Evolutionary conservation across 768 basidiomycete genomes (phyloP).

Genomic region (Termitomyces sp.): DNA sequence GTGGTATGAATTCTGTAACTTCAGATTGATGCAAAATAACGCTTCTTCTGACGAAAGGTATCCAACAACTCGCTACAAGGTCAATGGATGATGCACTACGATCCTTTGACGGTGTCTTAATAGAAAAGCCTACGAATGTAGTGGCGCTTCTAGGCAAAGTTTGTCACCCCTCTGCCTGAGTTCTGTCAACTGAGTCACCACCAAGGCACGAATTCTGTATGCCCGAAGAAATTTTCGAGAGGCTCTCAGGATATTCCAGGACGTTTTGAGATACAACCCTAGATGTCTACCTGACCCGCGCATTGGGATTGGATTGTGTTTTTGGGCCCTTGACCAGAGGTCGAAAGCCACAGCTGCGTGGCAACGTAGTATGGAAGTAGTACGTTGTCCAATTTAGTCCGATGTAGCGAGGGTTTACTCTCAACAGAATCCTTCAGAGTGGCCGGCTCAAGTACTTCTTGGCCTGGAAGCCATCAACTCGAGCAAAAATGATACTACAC

Average conservation of each 20-base stretch:
- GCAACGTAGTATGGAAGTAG: constrained; percentile 84
- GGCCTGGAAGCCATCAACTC: constrained; percentile 85
- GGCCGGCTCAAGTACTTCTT: constrained; percentile 76
- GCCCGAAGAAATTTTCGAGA: constrained; percentile 70
- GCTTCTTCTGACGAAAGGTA: constrained; percentile 40
- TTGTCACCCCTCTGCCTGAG: background rate
- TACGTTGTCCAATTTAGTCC: constrained; percentile 30
- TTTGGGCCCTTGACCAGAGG: constrained; percentile 86
- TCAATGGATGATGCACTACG: constrained; percentile 79
- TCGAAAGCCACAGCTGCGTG: constrained; percentile 83
- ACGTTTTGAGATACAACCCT: constrained; percentile 73
- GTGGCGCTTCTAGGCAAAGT: constrained; percentile 88
- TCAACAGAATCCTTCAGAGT: constrained; percentile 67
- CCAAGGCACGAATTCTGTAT: constrained; percentile 80
- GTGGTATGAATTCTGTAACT: constrained; percentile 41
- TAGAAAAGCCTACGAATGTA: constrained; percentile 77
- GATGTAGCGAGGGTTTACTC: background rate
- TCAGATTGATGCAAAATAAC: background rate
- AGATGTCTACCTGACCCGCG: constrained; percentile 86
- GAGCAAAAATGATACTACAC: constrained; percentile 65
- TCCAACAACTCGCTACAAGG: constrained; percentile 75
- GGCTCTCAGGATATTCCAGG: constrained; percentile 83
- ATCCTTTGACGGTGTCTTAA: constrained; percentile 77
- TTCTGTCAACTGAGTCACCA: background rate
- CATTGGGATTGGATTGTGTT: constrained; percentile 91